A percentile compares a stretch with the other conserved stretches of the same genome.
These are phyloP conservation scores for Boletus insuetus DNA, from an alignment of 768 basidiomycete genomes.

Conservation along the genomic window DNA sequence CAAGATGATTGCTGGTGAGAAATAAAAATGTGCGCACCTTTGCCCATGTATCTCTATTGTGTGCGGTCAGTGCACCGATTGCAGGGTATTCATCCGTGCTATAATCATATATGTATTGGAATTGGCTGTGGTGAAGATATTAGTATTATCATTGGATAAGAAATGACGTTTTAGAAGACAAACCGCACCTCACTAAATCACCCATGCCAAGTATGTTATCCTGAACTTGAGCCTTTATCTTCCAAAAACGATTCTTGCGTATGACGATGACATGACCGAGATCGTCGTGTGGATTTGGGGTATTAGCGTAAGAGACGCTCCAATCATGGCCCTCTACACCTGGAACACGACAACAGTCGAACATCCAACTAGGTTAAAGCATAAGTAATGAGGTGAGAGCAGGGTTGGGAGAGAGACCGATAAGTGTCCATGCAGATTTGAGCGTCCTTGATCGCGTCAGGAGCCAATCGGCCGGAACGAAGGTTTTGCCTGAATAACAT, in stretches of 20 bases:
- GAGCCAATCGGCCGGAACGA: conserved; percentile 60
- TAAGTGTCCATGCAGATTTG: conserved; percentile 87
- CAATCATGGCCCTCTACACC: conserved; percentile 74
- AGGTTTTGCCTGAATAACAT: conserved; percentile 73
- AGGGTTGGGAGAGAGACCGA: conserved; percentile 44
- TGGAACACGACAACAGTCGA: conserved; percentile 83
- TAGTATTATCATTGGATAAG: background rate
- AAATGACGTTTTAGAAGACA: background rate
- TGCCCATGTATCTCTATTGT: conserved; percentile 87
- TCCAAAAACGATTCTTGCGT: conserved; percentile 85
- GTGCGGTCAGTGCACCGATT: conserved; percentile 74
- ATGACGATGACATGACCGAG: conserved; percentile 82
- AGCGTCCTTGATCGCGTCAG: conserved; percentile 66
- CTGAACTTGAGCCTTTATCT: conserved; percentile 56
- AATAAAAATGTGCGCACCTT: conserved; percentile 46
- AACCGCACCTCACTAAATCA: conserved; percentile 60
- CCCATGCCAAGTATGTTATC: conserved; percentile 59
- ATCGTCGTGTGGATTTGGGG: conserved; percentile 29
- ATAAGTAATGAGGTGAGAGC: background rate
- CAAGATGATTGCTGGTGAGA: background rate
- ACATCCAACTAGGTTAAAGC: conserved; percentile 72
- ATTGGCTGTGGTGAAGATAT: conserved; percentile 47
- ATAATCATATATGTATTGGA: conserved; percentile 68
- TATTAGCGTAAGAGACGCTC: conserved; percentile 66
- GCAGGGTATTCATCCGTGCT: conserved; percentile 63